Evolutionary conservation across 768 basidiomycete species (phyloP).

Genomic region (Trametes punicea): DNA sequence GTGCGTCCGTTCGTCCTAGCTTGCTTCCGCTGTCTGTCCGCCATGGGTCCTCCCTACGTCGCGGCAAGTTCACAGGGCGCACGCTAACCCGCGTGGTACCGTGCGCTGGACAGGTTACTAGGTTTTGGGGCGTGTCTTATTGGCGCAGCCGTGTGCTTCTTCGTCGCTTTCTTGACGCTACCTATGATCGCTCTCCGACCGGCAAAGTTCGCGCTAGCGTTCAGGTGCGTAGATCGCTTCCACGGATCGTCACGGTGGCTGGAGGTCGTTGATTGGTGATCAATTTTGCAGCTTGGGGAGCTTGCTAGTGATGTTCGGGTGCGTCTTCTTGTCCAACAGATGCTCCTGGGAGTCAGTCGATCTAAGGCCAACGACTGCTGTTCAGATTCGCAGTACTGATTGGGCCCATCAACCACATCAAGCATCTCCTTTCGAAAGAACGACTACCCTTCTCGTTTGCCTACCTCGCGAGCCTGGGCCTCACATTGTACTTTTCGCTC

Average conservation of each 20-base stretch:
- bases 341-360: neutral
- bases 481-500: conserved; percentile 90
- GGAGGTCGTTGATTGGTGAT: neutral
- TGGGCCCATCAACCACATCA: conserved; percentile 89
- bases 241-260: neutral
- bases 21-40: conserved; percentile 92
- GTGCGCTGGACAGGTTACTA: conserved; percentile 56
- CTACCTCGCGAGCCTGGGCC: conserved; percentile 78
- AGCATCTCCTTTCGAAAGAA: conserved; percentile 80
- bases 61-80: neutral
- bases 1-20: conserved; percentile 47
- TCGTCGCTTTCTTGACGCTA: conserved; percentile 83
- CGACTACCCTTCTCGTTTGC: conserved; percentile 80
- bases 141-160: conserved; percentile 92
- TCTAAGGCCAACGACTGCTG: neutral
- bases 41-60: conserved; percentile 72
- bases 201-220: conserved; percentile 87
- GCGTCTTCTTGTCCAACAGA: conserved; percentile 25
- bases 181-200: conserved; percentile 72
- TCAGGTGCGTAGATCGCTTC: conserved; percentile 50
- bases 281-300: conserved; percentile 64
- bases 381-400: conserved; percentile 77
- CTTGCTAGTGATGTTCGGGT: conserved; percentile 96
- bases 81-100: neutral
- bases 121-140: conserved; percentile 88